Base-by-base conservation (phyloP, 805 yeast genomes). In the Myxozyma lipomycoides region DNA sequence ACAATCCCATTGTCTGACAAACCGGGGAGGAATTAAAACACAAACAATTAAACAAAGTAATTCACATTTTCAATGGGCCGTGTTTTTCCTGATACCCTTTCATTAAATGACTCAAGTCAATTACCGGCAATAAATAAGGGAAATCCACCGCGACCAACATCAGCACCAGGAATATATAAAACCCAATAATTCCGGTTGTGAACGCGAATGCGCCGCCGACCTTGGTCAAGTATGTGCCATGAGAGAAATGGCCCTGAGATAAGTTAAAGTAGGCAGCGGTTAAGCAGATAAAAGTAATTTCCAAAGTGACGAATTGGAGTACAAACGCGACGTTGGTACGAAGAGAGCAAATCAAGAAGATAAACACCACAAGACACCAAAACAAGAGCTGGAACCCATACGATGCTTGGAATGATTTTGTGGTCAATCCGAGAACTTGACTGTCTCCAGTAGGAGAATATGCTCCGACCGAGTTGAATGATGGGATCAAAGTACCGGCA, bases 281-380 rank as follows among this genome's bases (percentile, higher is more conserved):
- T 38, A 55, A 48, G 35, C 25, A 49, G 38, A 55, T 26, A 32
- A 55, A 46, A 22, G 49, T 37, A 23, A 46, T 26, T n/a, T 48
- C 48, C 35, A 55, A 46, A 41, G 44, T 40, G 37, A 48, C 38
- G 21, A 55, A 52, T 25, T 51, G 46, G 4, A 46, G 26, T 9
- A 55, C 43, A 24, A 52, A 55, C 10, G 57, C 58, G 35, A 53
- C n/a, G 52, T 55, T 55, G 3, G 59, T 55, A 21, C 59, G 53
- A 23, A 48, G 45, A 9, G 59, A 38, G 54, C 59, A 52, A 26
- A 55, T 24, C 18, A 48, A 30, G 24, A 55, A 45, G 38, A 55
- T 38, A 28, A 46, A 12, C 17, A 53, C 58, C 5, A 43, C 51
- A 10, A 53, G 35, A 18, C 51, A n/a, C 58, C 58, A 55, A 39